Evolutionary conservation across 2,329 filamentous ascomycete genomes (phyloP).

Genomic region (Metarhizium sp.): DNA sequence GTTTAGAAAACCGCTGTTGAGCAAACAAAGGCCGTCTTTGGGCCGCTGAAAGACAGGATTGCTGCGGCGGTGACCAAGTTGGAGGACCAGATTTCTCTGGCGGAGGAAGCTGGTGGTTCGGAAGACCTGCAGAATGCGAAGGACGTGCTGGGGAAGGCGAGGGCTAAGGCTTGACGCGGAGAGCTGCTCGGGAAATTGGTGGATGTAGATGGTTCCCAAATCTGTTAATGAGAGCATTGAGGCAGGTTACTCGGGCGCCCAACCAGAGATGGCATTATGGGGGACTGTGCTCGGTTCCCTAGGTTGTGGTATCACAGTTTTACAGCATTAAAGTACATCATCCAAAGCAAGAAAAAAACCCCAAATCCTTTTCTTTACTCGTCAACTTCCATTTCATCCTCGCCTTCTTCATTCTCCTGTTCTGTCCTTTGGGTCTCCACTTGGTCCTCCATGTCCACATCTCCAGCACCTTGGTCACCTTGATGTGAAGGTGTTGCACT

Average conservation of each 20-base stretch:
- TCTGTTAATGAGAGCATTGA: not conserved
- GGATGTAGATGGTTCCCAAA: not conserved
- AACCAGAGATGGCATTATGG: not conserved
- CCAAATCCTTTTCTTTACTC: constrained; percentile 15
- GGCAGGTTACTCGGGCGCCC: not conserved
- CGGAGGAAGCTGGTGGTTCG: constrained; percentile 32
- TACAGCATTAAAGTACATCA: not conserved
- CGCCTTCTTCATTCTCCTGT: constrained; percentile 32
- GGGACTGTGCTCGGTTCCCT: not conserved
- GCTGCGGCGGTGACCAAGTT: constrained; percentile 61
- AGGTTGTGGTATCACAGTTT: not conserved
- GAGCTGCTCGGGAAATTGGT: not conserved
- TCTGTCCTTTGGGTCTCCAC: constrained; percentile 16
- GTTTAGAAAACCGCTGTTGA: constrained; percentile 66
- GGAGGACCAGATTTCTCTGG: constrained; percentile 60
- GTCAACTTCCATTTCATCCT: constrained; percentile 51
- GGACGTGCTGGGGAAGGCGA: constrained; percentile 41
- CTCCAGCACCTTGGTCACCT: constrained; percentile 30
- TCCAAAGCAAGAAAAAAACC: not conserved
- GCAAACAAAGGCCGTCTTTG: constrained; percentile 80
- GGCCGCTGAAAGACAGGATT: constrained; percentile 62
- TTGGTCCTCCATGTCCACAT: constrained; percentile 49
- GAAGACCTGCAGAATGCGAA: constrained; percentile 48
- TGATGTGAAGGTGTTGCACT: constrained; percentile 14
- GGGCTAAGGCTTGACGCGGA: constrained; percentile 17